Percentiles rank a stretch among this genome's conserved stretches.
These are phyloP conservation scores for Globisporangium polare DNA, from an alignment of 352 stramenopile genomes.

Conservation along the genomic window DNA sequence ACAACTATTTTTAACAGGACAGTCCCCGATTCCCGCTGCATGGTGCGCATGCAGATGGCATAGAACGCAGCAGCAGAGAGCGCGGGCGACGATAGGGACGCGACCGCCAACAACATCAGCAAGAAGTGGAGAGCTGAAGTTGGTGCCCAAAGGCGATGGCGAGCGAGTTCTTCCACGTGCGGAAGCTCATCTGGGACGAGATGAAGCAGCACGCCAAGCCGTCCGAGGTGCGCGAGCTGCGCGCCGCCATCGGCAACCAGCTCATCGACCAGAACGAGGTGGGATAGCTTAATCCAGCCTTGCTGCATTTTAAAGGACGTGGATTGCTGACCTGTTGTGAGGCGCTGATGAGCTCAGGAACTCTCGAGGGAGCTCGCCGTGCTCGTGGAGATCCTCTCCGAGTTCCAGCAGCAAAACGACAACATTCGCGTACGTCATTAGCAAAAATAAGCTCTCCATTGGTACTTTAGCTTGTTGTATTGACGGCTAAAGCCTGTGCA, in stretches of 20 bases:
- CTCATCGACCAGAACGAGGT: constrained; percentile 72
- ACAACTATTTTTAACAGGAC: constrained; percentile 5
- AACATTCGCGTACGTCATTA: constrained; percentile 45
- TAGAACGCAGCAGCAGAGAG: constrained; percentile 1
- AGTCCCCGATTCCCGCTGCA: neutral
- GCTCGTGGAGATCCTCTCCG: constrained; percentile 68
- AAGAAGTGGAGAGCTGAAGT: no score
- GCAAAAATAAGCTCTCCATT: neutral
- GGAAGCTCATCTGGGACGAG: constrained; percentile 76
- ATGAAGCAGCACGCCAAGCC: constrained; percentile 40
- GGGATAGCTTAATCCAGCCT: no score
- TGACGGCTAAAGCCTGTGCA: neutral
- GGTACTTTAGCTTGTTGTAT: neutral
- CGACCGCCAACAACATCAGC: neutral
- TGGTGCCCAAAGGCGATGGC: no score
- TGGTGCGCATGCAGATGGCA: constrained; percentile 4
- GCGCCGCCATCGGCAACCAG: constrained; percentile 48
- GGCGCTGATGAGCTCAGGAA: constrained; percentile 21
- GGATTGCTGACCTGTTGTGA: constrained; percentile 4
- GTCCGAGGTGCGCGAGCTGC: constrained; percentile 64
- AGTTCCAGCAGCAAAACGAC: constrained; percentile 82
- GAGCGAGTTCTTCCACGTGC: constrained; percentile 64
- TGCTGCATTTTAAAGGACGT: no score
- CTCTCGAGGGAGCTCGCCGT: constrained; percentile 51
- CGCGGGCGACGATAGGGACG: neutral